Percentiles rank a stretch among this genome's conserved stretches.
These are phyloP conservation scores for Stenocarpella maydis DNA, from an alignment of 2,329 filamentous ascomycete species.

Conservation along the genomic window DNA sequence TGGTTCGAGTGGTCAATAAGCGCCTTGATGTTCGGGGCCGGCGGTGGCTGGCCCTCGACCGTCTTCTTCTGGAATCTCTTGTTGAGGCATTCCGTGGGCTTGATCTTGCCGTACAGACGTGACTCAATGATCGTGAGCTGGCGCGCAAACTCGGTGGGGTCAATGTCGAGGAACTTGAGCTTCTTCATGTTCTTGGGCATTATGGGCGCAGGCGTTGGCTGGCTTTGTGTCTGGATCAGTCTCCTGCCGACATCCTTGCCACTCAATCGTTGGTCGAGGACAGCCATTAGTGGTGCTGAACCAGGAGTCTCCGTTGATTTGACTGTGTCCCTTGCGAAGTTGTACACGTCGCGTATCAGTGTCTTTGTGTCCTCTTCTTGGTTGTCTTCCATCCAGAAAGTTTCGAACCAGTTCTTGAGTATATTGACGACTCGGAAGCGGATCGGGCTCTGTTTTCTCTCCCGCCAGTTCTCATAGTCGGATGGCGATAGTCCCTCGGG, in stretches of 20 bases:
- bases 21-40: conserved; percentile 92
- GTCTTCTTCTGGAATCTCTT: conserved; percentile 99
- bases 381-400: conserved; percentile 97
- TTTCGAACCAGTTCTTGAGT: conserved; percentile 97
- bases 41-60: conserved; percentile 79
- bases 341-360: conserved; percentile 86
- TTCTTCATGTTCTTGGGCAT: conserved; percentile 99
- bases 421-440: conserved; percentile 97
- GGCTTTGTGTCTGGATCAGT: conserved; percentile 85
- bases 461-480: conserved; percentile 88
- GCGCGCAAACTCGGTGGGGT: conserved; percentile 94
- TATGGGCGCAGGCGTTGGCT: conserved; percentile 85
- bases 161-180: conserved; percentile 97
- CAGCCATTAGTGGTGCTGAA: conserved; percentile 81
- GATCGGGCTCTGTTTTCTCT: conserved; percentile 95
- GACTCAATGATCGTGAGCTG: conserved; percentile 98
- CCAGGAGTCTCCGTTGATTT: conserved; percentile 94
- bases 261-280: conserved; percentile 86
- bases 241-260: conserved; percentile 90
- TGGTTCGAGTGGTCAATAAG: conserved; percentile 98
- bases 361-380: conserved; percentile 79
- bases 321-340: conserved; percentile 90
- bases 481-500: conserved; percentile 78
- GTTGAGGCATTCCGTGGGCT: conserved; percentile 93
- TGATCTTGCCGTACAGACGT: conserved; percentile 92